Conservation (phyloP, 768 basidiomycete genomes). For the Rhizopogon salebrosus region DNA sequence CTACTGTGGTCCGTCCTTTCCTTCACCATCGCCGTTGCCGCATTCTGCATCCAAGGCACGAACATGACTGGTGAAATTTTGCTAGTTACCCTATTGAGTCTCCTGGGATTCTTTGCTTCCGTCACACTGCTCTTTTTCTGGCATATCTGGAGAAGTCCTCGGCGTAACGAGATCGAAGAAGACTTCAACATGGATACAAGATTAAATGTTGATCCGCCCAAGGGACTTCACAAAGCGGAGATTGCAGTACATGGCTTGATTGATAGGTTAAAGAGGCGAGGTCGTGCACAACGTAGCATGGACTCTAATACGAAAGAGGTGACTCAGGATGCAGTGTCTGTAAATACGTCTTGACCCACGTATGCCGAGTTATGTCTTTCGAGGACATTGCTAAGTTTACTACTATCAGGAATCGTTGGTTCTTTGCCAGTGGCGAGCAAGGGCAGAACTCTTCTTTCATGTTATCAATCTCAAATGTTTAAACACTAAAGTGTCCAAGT, state of each 20-base stretch:
- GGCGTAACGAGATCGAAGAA: constrained; percentile 2
- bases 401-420: no score
- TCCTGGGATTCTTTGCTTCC: constrained; percentile 5
- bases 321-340: neutral
- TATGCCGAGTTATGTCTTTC: no score
- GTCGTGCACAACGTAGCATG: neutral
- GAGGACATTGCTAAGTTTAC: no score
- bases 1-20: constrained; percentile 20
- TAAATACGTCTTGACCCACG: neutral
- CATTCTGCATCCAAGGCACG: constrained; percentile 13
- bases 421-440: no score
- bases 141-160: constrained; percentile 16
- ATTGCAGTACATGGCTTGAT: neutral
- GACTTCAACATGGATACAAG: neutral
- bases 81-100: constrained; percentile 9
- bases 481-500: no score
- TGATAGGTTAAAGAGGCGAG: neutral
- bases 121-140: constrained; percentile 20
- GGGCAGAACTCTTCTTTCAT: no score
- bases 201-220: neutral
- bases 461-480: no score
- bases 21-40: constrained; percentile 16
- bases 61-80: constrained; percentile 6
- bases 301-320: neutral
- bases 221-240: no score